A percentile compares a stretch with the other conserved stretches of the same genome.
These are phyloP conservation scores for Cucurbita ficifolia DNA, from an alignment of 306 rosid species.

Conservation along the genomic window DNA sequence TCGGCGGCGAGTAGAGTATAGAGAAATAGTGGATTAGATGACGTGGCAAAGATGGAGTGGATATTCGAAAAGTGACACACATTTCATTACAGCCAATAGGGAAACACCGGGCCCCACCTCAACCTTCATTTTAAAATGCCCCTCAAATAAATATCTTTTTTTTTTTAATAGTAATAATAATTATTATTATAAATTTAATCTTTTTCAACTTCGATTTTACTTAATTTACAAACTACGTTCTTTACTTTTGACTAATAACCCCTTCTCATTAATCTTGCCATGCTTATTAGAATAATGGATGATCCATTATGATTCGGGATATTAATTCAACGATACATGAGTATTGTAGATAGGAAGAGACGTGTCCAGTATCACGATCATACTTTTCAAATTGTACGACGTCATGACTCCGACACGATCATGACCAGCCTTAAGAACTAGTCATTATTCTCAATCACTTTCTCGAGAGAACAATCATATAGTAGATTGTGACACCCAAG, in stretches of 20 bases:
- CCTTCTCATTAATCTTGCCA: neutral
- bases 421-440: too few relatives aligned
- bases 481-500: too few relatives aligned
- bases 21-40: neutral
- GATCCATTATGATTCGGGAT: neutral
- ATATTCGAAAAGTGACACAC: neutral
- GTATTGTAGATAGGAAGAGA: too few relatives aligned
- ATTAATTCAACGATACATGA: neutral
- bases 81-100: neutral
- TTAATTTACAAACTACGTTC: neutral
- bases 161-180: neutral
- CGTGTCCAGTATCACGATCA: too few relatives aligned
- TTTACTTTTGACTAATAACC: neutral
- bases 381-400: too few relatives aligned
- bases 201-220: neutral
- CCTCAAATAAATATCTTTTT: neutral
- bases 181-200: neutral
- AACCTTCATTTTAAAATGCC: neutral
- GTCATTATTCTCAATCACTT: too few relatives aligned
- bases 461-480: too few relatives aligned
- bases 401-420: too few relatives aligned
- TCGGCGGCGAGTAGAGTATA: neutral
- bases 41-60: neutral
- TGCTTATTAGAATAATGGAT: neutral
- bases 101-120: neutral